These are phyloP conservation scores for Alternaria dauci DNA, from an alignment of 2,329 filamentous ascomycete species.

Conservation along the genomic window DNA sequence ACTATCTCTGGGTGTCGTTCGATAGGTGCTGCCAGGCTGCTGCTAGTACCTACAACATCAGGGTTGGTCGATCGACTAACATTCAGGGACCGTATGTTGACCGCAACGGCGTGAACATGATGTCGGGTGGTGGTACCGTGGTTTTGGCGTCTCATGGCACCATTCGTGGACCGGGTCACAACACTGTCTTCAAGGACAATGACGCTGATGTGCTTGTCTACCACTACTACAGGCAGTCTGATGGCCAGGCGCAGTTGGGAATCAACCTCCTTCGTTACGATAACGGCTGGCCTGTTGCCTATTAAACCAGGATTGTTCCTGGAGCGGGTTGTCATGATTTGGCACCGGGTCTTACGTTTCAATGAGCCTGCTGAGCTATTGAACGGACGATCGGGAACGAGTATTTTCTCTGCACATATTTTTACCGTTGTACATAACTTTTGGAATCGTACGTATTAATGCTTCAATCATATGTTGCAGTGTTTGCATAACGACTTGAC, in stretches of 20 bases:
- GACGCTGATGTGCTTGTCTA: conserved; percentile 1
- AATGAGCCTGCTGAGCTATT: background rate
- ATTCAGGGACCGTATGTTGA: background rate
- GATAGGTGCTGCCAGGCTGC: background rate
- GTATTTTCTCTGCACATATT: background rate
- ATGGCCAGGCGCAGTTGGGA: background rate
- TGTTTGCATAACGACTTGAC: background rate
- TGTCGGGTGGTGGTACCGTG: background rate
- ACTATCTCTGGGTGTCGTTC: background rate
- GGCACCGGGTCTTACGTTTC: background rate
- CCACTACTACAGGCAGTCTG: background rate
- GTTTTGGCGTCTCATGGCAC: background rate
- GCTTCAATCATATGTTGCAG: background rate
- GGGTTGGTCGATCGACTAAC: background rate
- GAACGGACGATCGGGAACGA: background rate
- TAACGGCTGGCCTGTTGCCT: background rate
- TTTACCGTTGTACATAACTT: background rate
- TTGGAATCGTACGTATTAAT: background rate
- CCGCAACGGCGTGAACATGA: background rate
- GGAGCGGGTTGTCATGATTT: background rate
- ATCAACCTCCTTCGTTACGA: background rate
- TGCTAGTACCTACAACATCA: background rate
- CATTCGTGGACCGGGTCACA: background rate
- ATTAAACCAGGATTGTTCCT: background rate
- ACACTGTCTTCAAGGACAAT: background rate